phyloP scores from a whole-genome alignment of 768 basidiomycete species.

The Inosperma sp. region DNA sequence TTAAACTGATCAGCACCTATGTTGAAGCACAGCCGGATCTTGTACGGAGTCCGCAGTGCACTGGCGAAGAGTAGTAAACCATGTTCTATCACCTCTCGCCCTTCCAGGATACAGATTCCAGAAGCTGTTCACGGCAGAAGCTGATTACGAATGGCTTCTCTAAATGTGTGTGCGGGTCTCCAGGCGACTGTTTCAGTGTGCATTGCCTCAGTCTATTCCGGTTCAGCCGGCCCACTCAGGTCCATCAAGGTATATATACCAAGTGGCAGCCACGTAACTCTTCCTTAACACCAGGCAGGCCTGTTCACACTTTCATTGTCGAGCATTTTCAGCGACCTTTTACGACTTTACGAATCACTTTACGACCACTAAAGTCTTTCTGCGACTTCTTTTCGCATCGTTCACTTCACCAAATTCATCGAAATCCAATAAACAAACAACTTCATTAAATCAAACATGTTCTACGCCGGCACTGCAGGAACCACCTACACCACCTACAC shows the following conservation, averaged over 20 bases:
- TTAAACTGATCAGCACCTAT: no score
- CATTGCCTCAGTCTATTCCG: slow-evolving; percentile 5
- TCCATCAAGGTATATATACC: slow-evolving; percentile 13
- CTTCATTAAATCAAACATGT: slow-evolving; percentile 18
- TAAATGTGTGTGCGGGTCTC: no score
- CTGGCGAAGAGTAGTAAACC: no score
- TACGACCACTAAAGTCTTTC: slow-evolving; percentile 2
- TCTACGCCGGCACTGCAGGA: slow-evolving; percentile 25
- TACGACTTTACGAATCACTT: slow-evolving; percentile 20
- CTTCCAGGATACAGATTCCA: no score
- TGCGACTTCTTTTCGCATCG: slow-evolving; percentile 6
- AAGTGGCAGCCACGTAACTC: neutral
- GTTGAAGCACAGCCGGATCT: no score
- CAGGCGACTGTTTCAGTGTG: neutral
- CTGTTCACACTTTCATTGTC: slow-evolving; percentile 24
- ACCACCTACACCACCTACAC: slow-evolving; percentile 20
- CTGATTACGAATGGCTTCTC: no score
- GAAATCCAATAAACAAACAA: slow-evolving; percentile 10
- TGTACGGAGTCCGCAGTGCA: no score
- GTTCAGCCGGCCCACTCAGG: neutral
- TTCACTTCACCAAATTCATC: slow-evolving; percentile 7
- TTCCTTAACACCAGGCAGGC: slow-evolving; percentile 25
- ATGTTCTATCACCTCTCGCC: no score
- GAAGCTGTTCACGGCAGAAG: no score
- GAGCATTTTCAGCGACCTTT: slow-evolving; percentile 13